Evolutionary conservation across 2,329 filamentous ascomycete species (phyloP).

Genomic region (Aquanectria penicillioides): DNA sequence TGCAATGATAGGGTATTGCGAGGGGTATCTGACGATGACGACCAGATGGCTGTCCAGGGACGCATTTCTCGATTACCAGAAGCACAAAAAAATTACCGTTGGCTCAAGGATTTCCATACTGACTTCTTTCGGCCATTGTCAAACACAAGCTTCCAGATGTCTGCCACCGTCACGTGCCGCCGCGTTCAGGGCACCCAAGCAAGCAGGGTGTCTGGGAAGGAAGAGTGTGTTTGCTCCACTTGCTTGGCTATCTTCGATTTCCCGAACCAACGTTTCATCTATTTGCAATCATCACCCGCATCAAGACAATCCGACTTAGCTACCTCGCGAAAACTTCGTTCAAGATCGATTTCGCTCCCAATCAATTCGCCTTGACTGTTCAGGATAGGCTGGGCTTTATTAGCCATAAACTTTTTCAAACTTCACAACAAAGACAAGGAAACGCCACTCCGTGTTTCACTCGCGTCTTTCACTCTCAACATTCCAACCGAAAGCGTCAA

Average conservation of each 20-base stretch:
- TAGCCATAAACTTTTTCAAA: too few species aligned
- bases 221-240: neutral
- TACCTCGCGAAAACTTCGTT: neutral
- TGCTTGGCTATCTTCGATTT: neutral
- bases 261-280: neutral
- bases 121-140: too few species aligned
- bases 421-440: slow-evolving; percentile 1
- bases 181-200: neutral
- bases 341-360: neutral
- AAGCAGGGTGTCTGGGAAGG: neutral
- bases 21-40: too few species aligned
- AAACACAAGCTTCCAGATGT: neutral
- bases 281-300: neutral
- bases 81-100: neutral
- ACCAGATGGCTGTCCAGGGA: too few species aligned
- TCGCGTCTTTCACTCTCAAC: neutral
- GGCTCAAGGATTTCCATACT: too few species aligned
- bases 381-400: too few species aligned
- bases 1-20: too few species aligned
- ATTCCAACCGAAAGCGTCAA: neutral
- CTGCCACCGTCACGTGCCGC: neutral
- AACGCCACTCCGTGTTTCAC: neutral
- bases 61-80: too few species aligned
- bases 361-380: neutral
- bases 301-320: neutral